phyloP scores from a whole-genome alignment of 2,329 filamentous ascomycete species.

The Clarireedia monteithiana region DNA sequence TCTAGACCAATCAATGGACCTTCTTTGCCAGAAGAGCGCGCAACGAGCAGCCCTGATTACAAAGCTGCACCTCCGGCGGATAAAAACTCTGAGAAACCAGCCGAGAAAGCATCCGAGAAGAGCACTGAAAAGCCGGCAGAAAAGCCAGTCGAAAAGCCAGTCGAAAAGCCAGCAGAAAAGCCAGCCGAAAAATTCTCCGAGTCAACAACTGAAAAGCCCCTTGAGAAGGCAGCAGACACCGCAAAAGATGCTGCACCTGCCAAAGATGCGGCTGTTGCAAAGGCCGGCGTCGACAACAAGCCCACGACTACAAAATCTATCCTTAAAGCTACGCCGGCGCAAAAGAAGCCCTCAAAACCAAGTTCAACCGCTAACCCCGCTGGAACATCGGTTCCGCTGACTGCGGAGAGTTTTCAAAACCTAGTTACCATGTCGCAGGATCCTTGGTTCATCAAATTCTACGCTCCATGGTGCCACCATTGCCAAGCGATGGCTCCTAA shows the following conservation, averaged over 20 bases:
- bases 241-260: neutral
- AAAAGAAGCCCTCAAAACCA: constrained; percentile 40
- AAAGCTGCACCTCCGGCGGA: constrained; percentile 11
- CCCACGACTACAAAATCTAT: constrained; percentile 1
- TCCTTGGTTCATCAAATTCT: constrained; percentile 98
- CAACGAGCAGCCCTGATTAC: constrained; percentile 31
- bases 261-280: neutral
- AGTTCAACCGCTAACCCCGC: constrained; percentile 60
- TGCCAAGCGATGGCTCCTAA: constrained; percentile 88
- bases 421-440: constrained; percentile 81
- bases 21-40: constrained; percentile 65
- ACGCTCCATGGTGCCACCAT: constrained; percentile 94
- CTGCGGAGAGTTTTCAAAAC: constrained; percentile 77
- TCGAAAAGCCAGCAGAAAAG: neutral
- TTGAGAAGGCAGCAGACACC: neutral
- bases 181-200: neutral
- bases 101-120: constrained; percentile 16
- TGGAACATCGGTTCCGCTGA: constrained; percentile 68
- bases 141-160: neutral
- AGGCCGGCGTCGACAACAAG: constrained; percentile 1
- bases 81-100: constrained; percentile 12
- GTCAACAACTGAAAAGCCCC: neutral
- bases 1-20: constrained; percentile 53
- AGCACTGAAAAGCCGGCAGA: constrained; percentile 28
- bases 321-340: constrained; percentile 29